Evolutionary conservation across 1,284 basidiomycete species (phyloP), one percentile per base, ranked within the genome.

Genomic region (Gastroboletus turbinatus): DNA sequence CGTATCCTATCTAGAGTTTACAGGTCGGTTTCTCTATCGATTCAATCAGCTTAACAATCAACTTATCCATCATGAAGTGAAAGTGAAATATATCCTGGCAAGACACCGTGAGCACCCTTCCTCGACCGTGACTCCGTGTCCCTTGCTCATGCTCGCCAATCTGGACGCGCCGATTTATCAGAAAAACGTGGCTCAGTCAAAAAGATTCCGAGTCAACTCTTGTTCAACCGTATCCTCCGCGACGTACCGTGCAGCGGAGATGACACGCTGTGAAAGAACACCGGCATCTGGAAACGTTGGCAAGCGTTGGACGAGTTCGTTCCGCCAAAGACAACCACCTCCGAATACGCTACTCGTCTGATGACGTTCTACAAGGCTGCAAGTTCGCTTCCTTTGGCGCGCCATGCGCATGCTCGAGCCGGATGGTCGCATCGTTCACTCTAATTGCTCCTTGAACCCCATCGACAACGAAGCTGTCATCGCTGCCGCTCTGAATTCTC

Each of bases 401-500:
- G 96, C 90, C 5, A 96, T 99, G 88, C 85, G 87, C 58, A 82
- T 98, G 75, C 83, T 99, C 44, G 88, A 90, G 62, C 83, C 84
- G 4, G 87, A 89, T 35, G 96, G 96, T 13, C 85, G 93, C 36
- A 88, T 99, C 56, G 96, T 98, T 27, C 99, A 99, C 74, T 99
- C 96, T 5, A 99, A 96, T 0, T 99, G 97, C 72, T 98, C 96
- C 1, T 79, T 99, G 65, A 99, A 99, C 73, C 97, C 96, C 1
- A 82, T 96, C 30, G 97, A 99, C 75, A 98, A 99, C 72, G 97
- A 99, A 74, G 94, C 97, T 9, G 96, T 99, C 57, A 81, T 99
- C 32, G 90, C 93, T 2, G 89, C 91, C 33, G 95, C 91, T 0
- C 77, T 98, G 30, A 84, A 83, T 59, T 75, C 79, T 5, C 83